Evolutionary conservation across 2,329 filamentous ascomycete species (phyloP), one percentile per base, ranked within the genome.

Genomic region (Pseudocercospora eumusae): DNA sequence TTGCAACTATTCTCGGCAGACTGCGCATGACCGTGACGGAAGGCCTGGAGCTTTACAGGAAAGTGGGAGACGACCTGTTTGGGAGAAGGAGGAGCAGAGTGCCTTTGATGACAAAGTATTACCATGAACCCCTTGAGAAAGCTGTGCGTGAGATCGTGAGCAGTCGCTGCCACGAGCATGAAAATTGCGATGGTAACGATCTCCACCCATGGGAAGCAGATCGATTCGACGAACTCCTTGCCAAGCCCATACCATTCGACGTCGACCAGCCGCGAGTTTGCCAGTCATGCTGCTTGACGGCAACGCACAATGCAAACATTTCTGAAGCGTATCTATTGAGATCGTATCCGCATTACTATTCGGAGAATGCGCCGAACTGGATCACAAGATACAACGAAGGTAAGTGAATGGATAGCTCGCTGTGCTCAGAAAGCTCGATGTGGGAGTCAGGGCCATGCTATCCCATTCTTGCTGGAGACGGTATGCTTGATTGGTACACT

Each of bases 11-110:
- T 74, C 76, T 82, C 1, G 80, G 78, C 0, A 73, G 80, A 13
- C 70, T 82, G 49, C 80, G 80, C 4, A 82, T 82, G 80, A 79
- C 77, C 1, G 77, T 81, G 3, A 74, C 76, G 1, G 78, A 82
- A 65, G 81, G 78, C 44, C 70, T 82, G 25, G 77, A 80, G 21
- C 75, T 81, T 40, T 82, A 81, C 64, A 73, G 79, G 5, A 70
- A 74, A 62, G 79, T 82, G 4, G 80, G 80, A 28, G 74, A 82
- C 20, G 77, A 81, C 58, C 72, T 82, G 2, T 82, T 82, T 65
- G 80, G 80, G 2, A 76, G 75, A 40, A 70, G 75, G 13, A 71
- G 80, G 55, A 80, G 75, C 59, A 70, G 74, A 27, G 67, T 82
- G 3, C 80, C 80, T 0, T 68, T 82, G 20, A 76, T 75, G 18